Percentiles rank a stretch among this genome's conserved stretches.
Conservation (phyloP, 2,329 filamentous ascomycete genomes). For the Apiospora aurea region DNA sequence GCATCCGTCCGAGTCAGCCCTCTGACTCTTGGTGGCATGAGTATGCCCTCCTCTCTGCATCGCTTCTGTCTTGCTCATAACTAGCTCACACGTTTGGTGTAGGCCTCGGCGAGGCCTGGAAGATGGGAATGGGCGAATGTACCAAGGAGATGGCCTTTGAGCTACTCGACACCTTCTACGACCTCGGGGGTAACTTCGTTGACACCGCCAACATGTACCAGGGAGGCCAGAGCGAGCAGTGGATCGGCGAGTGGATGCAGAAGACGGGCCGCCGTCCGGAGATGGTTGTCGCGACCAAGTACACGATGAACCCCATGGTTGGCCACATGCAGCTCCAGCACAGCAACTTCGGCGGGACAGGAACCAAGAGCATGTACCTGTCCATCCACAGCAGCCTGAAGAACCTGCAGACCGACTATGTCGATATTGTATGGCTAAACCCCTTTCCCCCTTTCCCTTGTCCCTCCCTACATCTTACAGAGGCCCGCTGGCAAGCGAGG, state of each 20-base stretch:
- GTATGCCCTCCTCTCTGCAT: background rate
- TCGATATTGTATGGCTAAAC: constrained; percentile 43
- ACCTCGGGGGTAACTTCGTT: constrained; percentile 71
- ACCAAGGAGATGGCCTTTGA: constrained; percentile 58
- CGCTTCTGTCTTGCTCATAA: background rate
- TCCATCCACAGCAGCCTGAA: constrained; percentile 60
- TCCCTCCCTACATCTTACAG: background rate
- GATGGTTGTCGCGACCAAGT: constrained; percentile 64
- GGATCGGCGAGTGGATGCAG: constrained; percentile 65
- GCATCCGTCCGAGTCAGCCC: constrained; percentile 61
- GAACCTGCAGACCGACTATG: constrained; percentile 67
- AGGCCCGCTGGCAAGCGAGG: background rate
- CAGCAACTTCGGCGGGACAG: constrained; percentile 61
- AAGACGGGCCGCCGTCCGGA: constrained; percentile 56
- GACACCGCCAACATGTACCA: constrained; percentile 69
- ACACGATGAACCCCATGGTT: constrained; percentile 52
- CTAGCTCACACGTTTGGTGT: background rate
- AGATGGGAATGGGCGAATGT: constrained; percentile 60
- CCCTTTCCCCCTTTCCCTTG: no score
- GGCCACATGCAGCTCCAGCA: constrained; percentile 33
- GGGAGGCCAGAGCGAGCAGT: constrained; percentile 61
- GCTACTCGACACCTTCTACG: constrained; percentile 63
- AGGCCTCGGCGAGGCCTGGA: constrained; percentile 59
- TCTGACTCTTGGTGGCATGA: constrained; percentile 61
- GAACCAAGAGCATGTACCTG: constrained; percentile 62